Base-by-base conservation (phyloP, 1,284 basidiomycete species). In the Takashimella tepidaria region DNA sequence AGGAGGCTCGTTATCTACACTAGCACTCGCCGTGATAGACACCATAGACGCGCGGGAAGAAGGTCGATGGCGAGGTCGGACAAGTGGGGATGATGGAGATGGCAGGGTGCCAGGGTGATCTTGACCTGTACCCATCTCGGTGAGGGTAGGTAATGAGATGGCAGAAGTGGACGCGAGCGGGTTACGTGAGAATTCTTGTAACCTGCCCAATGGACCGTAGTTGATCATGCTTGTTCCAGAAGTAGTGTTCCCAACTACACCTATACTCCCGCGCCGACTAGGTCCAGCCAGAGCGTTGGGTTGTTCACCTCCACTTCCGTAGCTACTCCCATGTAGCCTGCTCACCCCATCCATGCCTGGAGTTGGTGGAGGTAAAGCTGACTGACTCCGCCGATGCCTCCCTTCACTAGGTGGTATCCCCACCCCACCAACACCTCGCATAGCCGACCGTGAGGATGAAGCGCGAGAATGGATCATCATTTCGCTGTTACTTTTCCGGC, bases 181-280 rank as follows among this genome's bases (percentile, higher is more conserved):
- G 41, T 67, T 69, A 13, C 62, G 48, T 4, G 63, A 65, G 52
- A 59, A 62, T 49, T 69, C 67, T 6, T 59, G 56, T 5, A 67
- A 51, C 41, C 57, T 45, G 19, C 58, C 58, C 23, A 53, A 51
- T 3, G 60, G 55, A n/a, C 41, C 40, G 19, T 24, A 16, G 49
- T 44, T n/a, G n/a, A n/a, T n/a, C n/a, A n/a, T n/a, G n/a, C n/a
- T n/a, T n/a, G n/a, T n/a, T n/a, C n/a, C n/a, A n/a, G 40, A 12
- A 22, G n/a, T n/a, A n/a, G n/a, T n/a, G n/a, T n/a, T n/a, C n/a
- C n/a, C n/a, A n/a, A n/a, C n/a, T n/a, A n/a, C n/a, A n/a, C n/a
- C n/a, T n/a, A n/a, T n/a, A n/a, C n/a, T n/a, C n/a, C n/a, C n/a
- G n/a, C n/a, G n/a, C n/a, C n/a, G n/a, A n/a, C n/a, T n/a, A n/a